Conservation (phyloP, 768 basidiomycete species). For the Rhizopogon vesiculosus region DNA sequence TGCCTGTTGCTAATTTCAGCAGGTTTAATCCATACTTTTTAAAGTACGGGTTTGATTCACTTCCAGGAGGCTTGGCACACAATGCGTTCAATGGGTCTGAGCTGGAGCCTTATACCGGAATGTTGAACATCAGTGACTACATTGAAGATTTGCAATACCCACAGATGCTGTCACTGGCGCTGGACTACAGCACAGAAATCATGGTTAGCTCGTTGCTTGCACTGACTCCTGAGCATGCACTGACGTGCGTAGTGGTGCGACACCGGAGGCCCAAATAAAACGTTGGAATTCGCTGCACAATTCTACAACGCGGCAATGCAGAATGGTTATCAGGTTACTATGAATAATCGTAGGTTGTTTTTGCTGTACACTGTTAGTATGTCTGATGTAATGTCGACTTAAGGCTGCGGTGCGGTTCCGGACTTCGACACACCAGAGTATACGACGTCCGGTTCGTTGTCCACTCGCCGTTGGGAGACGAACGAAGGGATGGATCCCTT, state of each 20-base stretch:
- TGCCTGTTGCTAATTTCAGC: background rate
- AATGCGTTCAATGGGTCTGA: constrained; percentile 42
- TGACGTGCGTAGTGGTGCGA: constrained; percentile 46
- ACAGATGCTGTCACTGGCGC: constrained; percentile 46
- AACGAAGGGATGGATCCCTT: constrained; percentile 55
- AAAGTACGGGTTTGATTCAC: constrained; percentile 43
- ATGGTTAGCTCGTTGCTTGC: constrained; percentile 33
- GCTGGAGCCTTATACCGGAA: constrained; percentile 52
- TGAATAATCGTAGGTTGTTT: constrained; percentile 33
- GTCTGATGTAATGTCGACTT: background rate
- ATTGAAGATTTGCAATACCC: constrained; percentile 45
- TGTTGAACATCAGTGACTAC: constrained; percentile 45
- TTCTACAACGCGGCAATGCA: constrained; percentile 41
- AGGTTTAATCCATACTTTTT: constrained; percentile 55
- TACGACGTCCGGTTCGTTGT: constrained; percentile 39
- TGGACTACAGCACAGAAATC: constrained; percentile 47
- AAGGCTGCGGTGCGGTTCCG: constrained; percentile 45
- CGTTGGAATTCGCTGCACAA: constrained; percentile 37
- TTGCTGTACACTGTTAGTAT: background rate
- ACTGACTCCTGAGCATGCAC: background rate
- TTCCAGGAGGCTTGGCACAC: constrained; percentile 51
- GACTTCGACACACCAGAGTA: constrained; percentile 59
- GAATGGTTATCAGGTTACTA: constrained; percentile 41
- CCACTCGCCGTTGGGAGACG: constrained; percentile 50
- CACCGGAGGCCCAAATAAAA: constrained; percentile 47